Percentiles rank a stretch among this genome's conserved stretches.
Evolutionary conservation across 169 alveolate species (phyloP).

Genomic region (Blepharisma undulans): DNA sequence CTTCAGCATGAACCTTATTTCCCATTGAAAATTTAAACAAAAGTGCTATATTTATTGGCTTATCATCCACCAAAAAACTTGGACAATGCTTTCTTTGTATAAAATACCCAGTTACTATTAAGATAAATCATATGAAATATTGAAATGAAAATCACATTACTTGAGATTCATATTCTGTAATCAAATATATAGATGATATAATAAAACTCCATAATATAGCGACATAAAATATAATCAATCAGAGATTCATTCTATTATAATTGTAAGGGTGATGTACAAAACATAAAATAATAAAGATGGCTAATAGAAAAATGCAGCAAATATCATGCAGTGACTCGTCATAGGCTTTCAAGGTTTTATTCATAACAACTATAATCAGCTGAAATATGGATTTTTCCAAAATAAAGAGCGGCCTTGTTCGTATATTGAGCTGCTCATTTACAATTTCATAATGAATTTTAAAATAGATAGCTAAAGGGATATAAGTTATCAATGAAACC

Average conservation of each 20-base stretch:
- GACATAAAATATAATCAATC: neutral
- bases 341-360: neutral
- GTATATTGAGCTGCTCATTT: neutral
- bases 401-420: neutral
- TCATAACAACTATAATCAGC: neutral
- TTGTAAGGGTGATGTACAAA: neutral
- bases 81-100: neutral
- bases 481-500: neutral
- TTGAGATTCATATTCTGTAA: neutral
- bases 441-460: neutral
- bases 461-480: neutral
- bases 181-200: neutral
- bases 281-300: neutral
- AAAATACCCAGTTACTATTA: neutral
- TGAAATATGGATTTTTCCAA: neutral
- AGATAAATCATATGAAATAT: no score
- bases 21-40: neutral
- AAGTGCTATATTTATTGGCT: neutral
- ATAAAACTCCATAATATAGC: neutral
- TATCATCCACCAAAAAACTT: neutral
- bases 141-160: neutral
- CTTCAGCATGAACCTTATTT: neutral
- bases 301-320: neutral
- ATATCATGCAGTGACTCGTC: neutral
- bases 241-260: neutral